phyloP scores from a whole-genome alignment of 805 yeast genomes.

The Kodamaea jinghongensis region DNA sequence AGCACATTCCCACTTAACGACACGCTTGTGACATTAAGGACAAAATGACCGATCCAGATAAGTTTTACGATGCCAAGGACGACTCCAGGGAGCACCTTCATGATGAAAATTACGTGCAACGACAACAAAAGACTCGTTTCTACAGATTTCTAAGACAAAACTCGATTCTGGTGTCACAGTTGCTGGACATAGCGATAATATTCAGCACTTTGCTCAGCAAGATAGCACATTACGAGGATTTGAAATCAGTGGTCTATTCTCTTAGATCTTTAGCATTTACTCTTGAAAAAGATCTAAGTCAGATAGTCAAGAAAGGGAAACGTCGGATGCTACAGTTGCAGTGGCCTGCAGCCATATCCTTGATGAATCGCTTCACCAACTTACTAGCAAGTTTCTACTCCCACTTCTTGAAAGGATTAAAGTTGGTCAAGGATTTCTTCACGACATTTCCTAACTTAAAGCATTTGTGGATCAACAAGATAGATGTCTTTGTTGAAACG shows the following conservation, averaged over 20 bases:
- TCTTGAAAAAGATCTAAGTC: slow-evolving; percentile 29
- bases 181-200: slow-evolving; percentile 35
- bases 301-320: slow-evolving; percentile 3
- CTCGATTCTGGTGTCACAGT: slow-evolving; percentile 4
- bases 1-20: too few relatives aligned
- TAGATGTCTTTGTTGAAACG: slow-evolving; percentile 3
- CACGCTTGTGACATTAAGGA: too few relatives aligned
- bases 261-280: slow-evolving; percentile 19
- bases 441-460: slow-evolving; percentile 35
- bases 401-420: slow-evolving; percentile 2
- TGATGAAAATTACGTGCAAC: slow-evolving; percentile 1
- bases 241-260: slow-evolving; percentile 29
- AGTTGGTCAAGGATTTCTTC: slow-evolving; percentile 31
- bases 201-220: slow-evolving; percentile 38
- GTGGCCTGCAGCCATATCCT: background rate
- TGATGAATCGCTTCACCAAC: slow-evolving; percentile 1
- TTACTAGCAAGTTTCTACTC: background rate
- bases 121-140: slow-evolving; percentile 5
- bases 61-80: background rate
- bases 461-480: slow-evolving; percentile 20
- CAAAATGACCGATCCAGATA: background rate
- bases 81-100: background rate
- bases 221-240: slow-evolving; percentile 41
- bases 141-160: slow-evolving; percentile 1
- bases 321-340: slow-evolving; percentile 2